Conservation (phyloP, 2,329 filamentous ascomycete species). For the Phialophora chinensis region DNA sequence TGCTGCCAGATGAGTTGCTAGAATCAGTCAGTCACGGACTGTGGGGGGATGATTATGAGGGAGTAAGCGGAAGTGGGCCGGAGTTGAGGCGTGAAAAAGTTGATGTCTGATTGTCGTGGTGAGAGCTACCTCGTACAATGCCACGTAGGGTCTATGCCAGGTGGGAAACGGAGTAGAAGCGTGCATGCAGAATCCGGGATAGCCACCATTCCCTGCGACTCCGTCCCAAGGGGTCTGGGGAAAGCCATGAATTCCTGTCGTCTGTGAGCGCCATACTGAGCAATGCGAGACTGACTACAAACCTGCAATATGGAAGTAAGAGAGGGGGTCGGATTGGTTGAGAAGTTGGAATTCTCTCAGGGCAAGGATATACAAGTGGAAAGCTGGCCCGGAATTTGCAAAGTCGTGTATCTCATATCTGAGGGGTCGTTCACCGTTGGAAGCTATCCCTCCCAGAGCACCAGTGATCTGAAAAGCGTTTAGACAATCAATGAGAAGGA, state of each 20-base stretch:
- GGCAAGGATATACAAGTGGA: slow-evolving; percentile 77
- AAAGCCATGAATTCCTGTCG: slow-evolving; percentile 79
- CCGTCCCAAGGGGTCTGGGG: slow-evolving; percentile 67
- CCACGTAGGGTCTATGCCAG: slow-evolving; percentile 84
- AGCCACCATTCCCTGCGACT: slow-evolving; percentile 48
- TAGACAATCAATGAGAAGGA: slow-evolving; percentile 16
- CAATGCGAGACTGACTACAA: slow-evolving; percentile 40
- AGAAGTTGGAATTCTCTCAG: slow-evolving; percentile 73
- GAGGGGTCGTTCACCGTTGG: slow-evolving; percentile 43
- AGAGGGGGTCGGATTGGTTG: slow-evolving; percentile 68
- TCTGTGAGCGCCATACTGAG: slow-evolving; percentile 19
- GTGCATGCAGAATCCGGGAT: slow-evolving; percentile 78
- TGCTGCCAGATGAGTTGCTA: slow-evolving; percentile 49
- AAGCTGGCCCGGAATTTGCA: slow-evolving; percentile 63
- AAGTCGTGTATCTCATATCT: slow-evolving; percentile 74
- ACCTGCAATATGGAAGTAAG: slow-evolving; percentile 82
- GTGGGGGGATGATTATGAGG: slow-evolving; percentile 5
- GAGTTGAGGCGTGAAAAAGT: neutral
- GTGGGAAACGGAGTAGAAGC: slow-evolving; percentile 75
- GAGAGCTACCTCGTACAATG: slow-evolving; percentile 60
- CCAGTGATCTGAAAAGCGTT: slow-evolving; percentile 42
- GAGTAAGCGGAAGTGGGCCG: slow-evolving; percentile 12
- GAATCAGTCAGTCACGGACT: neutral
- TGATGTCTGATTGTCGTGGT: neutral
- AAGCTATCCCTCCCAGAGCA: slow-evolving; percentile 40